phyloP scores from a whole-genome alignment of 768 basidiomycete species.

The Vararia minispora region DNA sequence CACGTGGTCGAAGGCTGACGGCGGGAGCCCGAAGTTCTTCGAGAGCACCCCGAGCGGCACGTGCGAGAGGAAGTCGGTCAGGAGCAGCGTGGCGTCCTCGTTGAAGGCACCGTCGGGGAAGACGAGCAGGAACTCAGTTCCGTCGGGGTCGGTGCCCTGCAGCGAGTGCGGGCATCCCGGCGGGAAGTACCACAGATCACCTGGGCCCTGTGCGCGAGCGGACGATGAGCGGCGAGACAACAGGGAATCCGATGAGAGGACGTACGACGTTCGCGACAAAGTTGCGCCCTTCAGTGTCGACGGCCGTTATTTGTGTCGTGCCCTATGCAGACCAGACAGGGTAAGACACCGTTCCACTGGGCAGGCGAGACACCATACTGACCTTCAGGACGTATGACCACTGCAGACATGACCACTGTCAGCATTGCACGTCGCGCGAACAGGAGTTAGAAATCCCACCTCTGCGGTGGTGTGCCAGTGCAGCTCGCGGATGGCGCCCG shows the following conservation, averaged over 20 bases:
- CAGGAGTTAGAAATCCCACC: conserved; percentile 4
- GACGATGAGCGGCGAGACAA: background rate
- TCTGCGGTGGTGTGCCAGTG: conserved; percentile 26
- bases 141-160: conserved; percentile 35
- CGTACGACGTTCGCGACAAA: conserved; percentile 37
- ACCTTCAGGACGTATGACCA: conserved; percentile 25
- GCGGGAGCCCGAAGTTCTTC: conserved; percentile 37
- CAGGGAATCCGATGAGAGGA: background rate
- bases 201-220: conserved; percentile 23
- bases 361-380: background rate
- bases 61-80: conserved; percentile 47
- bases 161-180: conserved; percentile 45
- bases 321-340: conserved; percentile 25
- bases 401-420: conserved; percentile 5
- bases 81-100: conserved; percentile 43
- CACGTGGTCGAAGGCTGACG: conserved; percentile 30
- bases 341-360: background rate
- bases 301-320: conserved; percentile 34
- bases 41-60: conserved; percentile 44
- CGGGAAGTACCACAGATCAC: conserved; percentile 49
- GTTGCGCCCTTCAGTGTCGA: conserved; percentile 37
- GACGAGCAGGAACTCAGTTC: conserved; percentile 43
- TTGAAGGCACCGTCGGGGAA: conserved; percentile 41
- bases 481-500: conserved; percentile 25
- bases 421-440: too few relatives aligned